Conservation (phyloP, 176 grass and related monocot genomes). For the Zea luxurians region DNA sequence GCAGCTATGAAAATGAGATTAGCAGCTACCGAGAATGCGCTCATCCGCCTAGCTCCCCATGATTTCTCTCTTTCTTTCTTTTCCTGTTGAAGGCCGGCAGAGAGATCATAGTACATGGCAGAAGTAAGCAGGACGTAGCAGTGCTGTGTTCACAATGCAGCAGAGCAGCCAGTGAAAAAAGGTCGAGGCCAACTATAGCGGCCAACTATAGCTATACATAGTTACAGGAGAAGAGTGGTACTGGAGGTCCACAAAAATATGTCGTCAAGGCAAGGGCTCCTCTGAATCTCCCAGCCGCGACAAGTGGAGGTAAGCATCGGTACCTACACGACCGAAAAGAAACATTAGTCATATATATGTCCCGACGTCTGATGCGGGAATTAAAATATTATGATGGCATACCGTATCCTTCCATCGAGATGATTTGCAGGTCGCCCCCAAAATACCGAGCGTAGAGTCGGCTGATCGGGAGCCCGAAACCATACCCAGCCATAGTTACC, state of each 20-base stretch:
- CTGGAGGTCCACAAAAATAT: not conserved
- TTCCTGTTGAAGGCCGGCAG: too few relatives aligned
- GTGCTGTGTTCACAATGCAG: too few relatives aligned
- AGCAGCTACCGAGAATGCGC: too few relatives aligned
- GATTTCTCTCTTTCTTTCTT: too few relatives aligned
- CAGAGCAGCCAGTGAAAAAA: not conserved
- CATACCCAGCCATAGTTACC: constrained; percentile 67
- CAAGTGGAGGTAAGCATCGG: constrained; percentile 73
- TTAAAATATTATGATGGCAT: not conserved
- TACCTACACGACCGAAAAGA: constrained; percentile 40
- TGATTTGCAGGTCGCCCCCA: constrained; percentile 79
- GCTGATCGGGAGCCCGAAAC: constrained; percentile 65
- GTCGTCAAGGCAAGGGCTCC: constrained; percentile 61
- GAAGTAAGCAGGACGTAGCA: too few relatives aligned
- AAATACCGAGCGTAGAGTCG: constrained; percentile 77
- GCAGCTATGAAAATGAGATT: too few relatives aligned
- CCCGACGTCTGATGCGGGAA: not conserved
- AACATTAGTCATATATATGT: not conserved
- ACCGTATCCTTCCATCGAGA: constrained; percentile 94
- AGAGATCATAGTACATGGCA: too few relatives aligned
- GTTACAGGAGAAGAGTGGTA: constrained; percentile 27
- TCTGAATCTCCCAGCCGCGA: constrained; percentile 70
- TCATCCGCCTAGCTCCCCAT: too few relatives aligned
- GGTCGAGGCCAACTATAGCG: too few relatives aligned
- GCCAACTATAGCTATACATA: too few relatives aligned